A percentile compares a stretch with the other conserved stretches of the same genome.
Evolutionary conservation across 2,329 filamentous ascomycete species (phyloP).

Genomic region (Alternaria sp.): DNA sequence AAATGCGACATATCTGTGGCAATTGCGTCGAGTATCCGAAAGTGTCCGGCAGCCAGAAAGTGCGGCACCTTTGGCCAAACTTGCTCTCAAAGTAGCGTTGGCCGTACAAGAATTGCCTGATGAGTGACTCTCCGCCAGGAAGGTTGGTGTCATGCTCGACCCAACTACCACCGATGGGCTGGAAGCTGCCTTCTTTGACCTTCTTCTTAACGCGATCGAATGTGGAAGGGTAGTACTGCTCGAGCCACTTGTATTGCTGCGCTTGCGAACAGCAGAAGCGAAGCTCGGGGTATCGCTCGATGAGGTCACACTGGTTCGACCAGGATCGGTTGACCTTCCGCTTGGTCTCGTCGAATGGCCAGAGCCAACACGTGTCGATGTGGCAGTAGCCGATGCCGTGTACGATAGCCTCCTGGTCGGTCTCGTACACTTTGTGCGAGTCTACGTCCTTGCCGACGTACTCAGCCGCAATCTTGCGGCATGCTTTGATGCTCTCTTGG

Average conservation of each 20-base stretch:
- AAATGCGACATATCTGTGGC: slow-evolving; percentile 88
- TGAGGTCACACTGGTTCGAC: slow-evolving; percentile 94
- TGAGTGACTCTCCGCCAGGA: slow-evolving; percentile 91
- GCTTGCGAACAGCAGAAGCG: slow-evolving; percentile 92
- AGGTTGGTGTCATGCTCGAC: slow-evolving; percentile 99
- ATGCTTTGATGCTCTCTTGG: slow-evolving; percentile 76
- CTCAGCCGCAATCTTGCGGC: slow-evolving; percentile 80
- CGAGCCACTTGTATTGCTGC: slow-evolving; percentile 98
- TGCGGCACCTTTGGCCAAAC: slow-evolving; percentile 86
- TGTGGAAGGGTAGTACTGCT: slow-evolving; percentile 83
- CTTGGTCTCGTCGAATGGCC: slow-evolving; percentile 98
- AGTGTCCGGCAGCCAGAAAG: slow-evolving; percentile 98
- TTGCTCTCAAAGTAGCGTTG: slow-evolving; percentile 93
- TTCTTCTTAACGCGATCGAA: slow-evolving; percentile 91
- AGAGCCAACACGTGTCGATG: slow-evolving; percentile 98
- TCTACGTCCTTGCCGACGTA: slow-evolving; percentile 81
- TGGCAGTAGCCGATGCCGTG: slow-evolving; percentile 95
- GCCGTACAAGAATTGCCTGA: slow-evolving; percentile 93
- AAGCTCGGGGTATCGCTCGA: slow-evolving; percentile 94
- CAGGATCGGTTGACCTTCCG: slow-evolving; percentile 94
- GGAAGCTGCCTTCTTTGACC: slow-evolving; percentile 88
- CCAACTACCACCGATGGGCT: slow-evolving; percentile 97
- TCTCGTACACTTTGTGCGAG: slow-evolving; percentile 82
- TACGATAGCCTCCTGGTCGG: slow-evolving; percentile 75
- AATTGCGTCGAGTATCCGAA: slow-evolving; percentile 97